Evolutionary conservation across 768 basidiomycete species (phyloP), one percentile per base, ranked within the genome.

Genomic region (Brasilioporus rufonigricans): DNA sequence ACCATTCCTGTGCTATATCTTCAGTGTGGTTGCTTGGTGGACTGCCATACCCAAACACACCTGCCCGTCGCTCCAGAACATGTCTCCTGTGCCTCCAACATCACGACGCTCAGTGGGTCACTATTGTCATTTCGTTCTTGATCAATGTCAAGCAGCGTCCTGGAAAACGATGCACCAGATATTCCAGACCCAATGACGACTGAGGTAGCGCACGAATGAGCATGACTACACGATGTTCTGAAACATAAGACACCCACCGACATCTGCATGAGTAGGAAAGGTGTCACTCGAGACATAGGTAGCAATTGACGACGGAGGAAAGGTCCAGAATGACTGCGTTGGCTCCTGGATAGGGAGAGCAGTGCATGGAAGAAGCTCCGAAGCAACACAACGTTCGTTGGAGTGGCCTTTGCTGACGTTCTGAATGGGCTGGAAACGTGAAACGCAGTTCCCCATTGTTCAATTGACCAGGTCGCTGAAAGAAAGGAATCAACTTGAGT

Each of bases 251-350:
- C 4, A 26, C 71, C 60, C 51, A 69, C 70, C 82, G 2, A 91
- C 70, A 58, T 91, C 90, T 6, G 80, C 85, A 47, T 84, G 71
- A 0, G 63, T 57, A 7, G 81, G 83, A 8, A 75, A 60, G n/a
- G 43, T 56, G 2, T 64, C 63, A 33, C 57, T 57, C 7, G 61
- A 67, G 36, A 21, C 33, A 24, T 65, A 51, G 2, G 64, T 57
- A 3, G 80, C 71, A 16, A 86, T 76, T 16, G 75, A 64, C 0
- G 83, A 76, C 0, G 74, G 71, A 2, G 86, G 85, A 10, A 76
- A 62, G 9, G 77, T 78, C 89, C 89, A 91, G 63, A 84, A 89
- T 1, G 89, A 76, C 16, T 69, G 64, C 0, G 81, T 81, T 3
- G 85, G 80, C 53, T 80, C 75, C 2, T 72, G 64, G 2, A 79